These are phyloP conservation scores for Spiraea crenata DNA, from an alignment of 331 rosid genomes.

Conservation along the genomic window DNA sequence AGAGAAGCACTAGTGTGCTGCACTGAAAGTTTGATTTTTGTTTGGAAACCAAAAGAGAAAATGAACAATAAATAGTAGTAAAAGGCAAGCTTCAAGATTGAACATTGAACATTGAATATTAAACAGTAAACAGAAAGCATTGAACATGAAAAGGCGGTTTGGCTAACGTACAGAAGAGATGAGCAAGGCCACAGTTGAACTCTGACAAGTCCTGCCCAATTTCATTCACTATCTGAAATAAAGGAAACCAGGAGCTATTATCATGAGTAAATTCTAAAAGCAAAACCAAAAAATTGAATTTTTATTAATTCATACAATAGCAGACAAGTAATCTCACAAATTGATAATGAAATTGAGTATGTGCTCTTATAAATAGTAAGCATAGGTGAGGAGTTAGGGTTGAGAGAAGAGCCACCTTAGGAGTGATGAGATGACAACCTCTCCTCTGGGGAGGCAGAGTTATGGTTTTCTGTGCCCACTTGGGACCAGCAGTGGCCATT, in stretches of 20 bases:
- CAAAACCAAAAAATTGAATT: no score
- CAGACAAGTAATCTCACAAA: not conserved
- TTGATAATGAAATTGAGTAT: not conserved
- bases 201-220: constrained; percentile 60
- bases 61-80: not conserved
- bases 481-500: constrained; percentile 56
- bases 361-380: no score
- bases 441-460: constrained; percentile 48
- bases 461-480: constrained; percentile 65
- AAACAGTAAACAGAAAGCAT: no score
- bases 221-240: constrained; percentile 42
- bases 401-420: constrained; percentile 28
- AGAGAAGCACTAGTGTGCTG: constrained; percentile 99
- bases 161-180: constrained; percentile 66
- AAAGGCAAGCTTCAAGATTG: not conserved
- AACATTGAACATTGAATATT: not conserved
- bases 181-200: constrained; percentile 93
- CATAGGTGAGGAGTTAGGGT: not conserved
- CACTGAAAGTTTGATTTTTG: constrained; percentile 43
- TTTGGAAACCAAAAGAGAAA: not conserved
- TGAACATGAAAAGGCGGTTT: not conserved
- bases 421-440: constrained; percentile 67
- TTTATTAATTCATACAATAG: no score
- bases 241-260: not conserved
- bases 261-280: not conserved